phyloP scores from a whole-genome alignment of 495 filamentous ascomycete species.

The Penicillium cataractarum region DNA sequence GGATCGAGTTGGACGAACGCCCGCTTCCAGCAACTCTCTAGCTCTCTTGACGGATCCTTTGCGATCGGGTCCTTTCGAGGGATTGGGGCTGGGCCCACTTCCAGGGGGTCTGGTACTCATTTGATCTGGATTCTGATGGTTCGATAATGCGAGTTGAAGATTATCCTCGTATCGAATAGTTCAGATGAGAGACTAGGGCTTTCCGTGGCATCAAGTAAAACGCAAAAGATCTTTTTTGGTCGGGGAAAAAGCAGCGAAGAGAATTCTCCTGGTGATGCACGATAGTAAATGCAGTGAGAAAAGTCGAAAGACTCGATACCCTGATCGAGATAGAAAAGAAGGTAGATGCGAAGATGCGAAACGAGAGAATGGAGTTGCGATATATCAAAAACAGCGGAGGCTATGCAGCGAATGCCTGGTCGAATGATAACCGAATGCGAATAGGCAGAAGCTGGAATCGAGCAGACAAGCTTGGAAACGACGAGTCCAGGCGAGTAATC shows the following conservation, averaged over 20 bases:
- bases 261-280: neutral
- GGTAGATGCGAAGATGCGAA: conserved; percentile 8
- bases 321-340: conserved; percentile 25
- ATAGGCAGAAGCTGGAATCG: conserved; percentile 22
- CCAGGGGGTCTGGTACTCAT: conserved; percentile 22
- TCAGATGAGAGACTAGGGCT: neutral
- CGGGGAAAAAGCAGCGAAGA: neutral
- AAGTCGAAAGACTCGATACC: conserved; percentile 16
- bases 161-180: neutral
- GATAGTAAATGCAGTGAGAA: conserved; percentile 2
- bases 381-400: conserved; percentile 9
- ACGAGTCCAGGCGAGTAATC: conserved; percentile 17
- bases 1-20: conserved; percentile 42
- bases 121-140: neutral
- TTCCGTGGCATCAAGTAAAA: conserved; percentile 7
- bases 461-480: conserved; percentile 13
- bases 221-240: neutral
- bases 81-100: conserved; percentile 9
- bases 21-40: conserved; percentile 57
- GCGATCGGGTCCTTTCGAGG: conserved; percentile 23
- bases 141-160: conserved; percentile 4
- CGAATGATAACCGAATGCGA: conserved; percentile 5
- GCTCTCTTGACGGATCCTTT: conserved; percentile 52
- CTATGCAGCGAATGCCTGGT: conserved; percentile 17
- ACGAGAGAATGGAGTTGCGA: conserved; percentile 16